phyloP scores from a whole-genome alignment of 208 protist species.

The Naegleria gruberi region DNA sequence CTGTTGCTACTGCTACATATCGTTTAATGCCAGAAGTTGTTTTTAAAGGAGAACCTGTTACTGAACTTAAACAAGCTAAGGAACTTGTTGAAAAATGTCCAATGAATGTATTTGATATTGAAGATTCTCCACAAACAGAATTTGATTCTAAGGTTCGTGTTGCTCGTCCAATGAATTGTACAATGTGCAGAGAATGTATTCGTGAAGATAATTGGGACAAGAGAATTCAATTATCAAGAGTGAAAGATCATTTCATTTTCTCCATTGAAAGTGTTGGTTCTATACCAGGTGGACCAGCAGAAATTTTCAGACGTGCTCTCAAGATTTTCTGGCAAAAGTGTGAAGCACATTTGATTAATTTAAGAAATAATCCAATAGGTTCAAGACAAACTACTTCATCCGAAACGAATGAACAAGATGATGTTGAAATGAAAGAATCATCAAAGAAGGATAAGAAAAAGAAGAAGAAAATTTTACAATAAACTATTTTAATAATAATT shows the following conservation, averaged over 20 bases:
- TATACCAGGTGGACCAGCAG: background rate
- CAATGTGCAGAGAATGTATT: conserved; percentile 93
- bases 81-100: conserved; percentile 74
- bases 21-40: conserved; percentile 84
- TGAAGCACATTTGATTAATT: background rate
- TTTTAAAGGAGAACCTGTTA: conserved; percentile 46
- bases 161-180: conserved; percentile 75
- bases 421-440: background rate
- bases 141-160: conserved; percentile 51
- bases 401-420: background rate
- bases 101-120: conserved; percentile 85
- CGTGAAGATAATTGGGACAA: conserved; percentile 36
- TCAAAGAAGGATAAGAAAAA: background rate
- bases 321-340: conserved; percentile 14
- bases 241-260: conserved; percentile 25
- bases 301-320: conserved; percentile 11
- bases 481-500: background rate
- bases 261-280: conserved; percentile 9
- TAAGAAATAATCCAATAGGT: background rate
- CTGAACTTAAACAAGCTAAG: conserved; percentile 63
- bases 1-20: conserved; percentile 92
- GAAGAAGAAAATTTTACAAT: background rate
- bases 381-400: background rate
- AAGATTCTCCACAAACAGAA: conserved; percentile 42
- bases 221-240: background rate